Conservation (phyloP, 768 basidiomycete species). For the Clathrus columnatus region DNA sequence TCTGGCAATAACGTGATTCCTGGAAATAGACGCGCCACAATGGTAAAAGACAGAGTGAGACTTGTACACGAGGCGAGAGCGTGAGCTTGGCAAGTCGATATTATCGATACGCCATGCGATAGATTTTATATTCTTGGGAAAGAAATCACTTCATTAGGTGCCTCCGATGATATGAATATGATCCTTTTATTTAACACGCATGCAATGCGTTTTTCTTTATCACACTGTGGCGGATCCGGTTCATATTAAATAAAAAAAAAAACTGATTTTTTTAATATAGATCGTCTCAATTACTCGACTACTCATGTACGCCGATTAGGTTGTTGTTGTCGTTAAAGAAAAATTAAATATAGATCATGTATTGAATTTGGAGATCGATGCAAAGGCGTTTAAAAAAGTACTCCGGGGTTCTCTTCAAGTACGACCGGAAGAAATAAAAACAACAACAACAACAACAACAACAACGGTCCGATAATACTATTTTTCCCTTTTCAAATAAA, state of each 20-base stretch:
- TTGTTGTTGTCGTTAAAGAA: too few relatives aligned
- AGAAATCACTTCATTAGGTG: background rate
- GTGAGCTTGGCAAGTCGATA: background rate
- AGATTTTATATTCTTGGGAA: background rate
- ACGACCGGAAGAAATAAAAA: background rate
- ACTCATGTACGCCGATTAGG: too few relatives aligned
- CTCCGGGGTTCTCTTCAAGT: background rate
- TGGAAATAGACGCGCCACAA: conserved; percentile 11
- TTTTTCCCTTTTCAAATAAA: background rate
- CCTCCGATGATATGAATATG: background rate
- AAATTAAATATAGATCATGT: too few relatives aligned
- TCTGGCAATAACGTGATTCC: conserved; percentile 9
- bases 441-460: too few relatives aligned
- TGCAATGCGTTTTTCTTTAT: too few relatives aligned
- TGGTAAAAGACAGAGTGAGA: conserved; percentile 1
- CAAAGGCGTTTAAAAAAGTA: background rate
- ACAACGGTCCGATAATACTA: background rate
- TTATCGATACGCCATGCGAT: background rate
- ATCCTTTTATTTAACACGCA: background rate
- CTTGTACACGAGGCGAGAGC: conserved; percentile 6
- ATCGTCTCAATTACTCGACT: too few relatives aligned
- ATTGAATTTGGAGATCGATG: too few relatives aligned
- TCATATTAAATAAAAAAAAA: too few relatives aligned
- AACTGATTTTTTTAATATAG: too few relatives aligned
- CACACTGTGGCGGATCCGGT: too few relatives aligned